Conservation (phyloP, 768 basidiomycete species). For the Leccinellum luteum region DNA sequence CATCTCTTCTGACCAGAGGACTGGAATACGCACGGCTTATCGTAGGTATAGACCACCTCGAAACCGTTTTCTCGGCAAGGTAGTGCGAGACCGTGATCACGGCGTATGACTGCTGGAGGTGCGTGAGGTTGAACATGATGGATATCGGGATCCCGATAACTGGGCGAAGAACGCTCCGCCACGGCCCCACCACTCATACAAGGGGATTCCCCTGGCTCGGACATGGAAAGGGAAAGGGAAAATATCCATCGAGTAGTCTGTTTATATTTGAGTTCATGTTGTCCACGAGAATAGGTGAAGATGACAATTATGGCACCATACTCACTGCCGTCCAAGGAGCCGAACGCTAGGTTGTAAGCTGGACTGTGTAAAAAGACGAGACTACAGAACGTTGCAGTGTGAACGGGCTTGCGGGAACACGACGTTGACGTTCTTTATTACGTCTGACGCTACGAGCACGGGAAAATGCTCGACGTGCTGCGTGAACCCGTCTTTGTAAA, state of each 20-base stretch:
- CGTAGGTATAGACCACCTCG: too few species aligned
- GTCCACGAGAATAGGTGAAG: background rate
- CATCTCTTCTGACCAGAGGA: too few species aligned
- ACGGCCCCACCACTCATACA: background rate
- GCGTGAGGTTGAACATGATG: too few species aligned
- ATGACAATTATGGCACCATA: background rate
- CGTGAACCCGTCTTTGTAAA: conserved; percentile 83
- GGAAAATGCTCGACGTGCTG: conserved; percentile 55
- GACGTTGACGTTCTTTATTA: conserved; percentile 87
- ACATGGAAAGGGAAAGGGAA: background rate
- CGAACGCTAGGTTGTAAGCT: background rate
- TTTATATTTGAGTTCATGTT: background rate
- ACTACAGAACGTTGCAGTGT: background rate
- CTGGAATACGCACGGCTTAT: too few species aligned
- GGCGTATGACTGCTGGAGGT: too few species aligned
- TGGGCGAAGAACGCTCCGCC: background rate
- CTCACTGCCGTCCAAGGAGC: background rate
- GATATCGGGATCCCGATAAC: too few species aligned
- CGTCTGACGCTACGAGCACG: conserved; percentile 82
- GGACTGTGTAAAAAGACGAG: background rate
- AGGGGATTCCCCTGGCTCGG: background rate
- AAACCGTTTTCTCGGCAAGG: too few species aligned
- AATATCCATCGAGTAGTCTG: background rate
- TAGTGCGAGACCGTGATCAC: too few species aligned
- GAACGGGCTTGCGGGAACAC: conserved; percentile 74